phyloP scores from a whole-genome alignment of 2,329 filamentous ascomycete genomes.

The Talaromyces rugulosus region DNA sequence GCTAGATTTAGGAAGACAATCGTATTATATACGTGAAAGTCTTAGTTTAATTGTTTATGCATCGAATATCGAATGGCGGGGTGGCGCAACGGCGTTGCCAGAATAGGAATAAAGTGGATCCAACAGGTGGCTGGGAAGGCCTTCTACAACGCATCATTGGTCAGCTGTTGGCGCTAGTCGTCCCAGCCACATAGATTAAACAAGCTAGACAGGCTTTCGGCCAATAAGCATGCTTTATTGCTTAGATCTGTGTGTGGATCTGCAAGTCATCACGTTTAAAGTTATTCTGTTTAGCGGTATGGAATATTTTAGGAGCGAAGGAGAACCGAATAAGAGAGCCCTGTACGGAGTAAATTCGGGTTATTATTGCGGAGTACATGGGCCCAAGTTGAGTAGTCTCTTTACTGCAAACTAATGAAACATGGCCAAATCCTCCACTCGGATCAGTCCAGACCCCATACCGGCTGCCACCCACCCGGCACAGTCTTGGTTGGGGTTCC shows the following conservation, averaged over 20 bases:
- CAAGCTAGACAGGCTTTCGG: not conserved
- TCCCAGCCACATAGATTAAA: not conserved
- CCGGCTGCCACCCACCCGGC: constrained; percentile 65
- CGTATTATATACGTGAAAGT: not conserved
- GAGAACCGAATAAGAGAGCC: not conserved
- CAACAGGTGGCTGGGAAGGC: not conserved
- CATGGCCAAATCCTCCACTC: constrained; percentile 61
- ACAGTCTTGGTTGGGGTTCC: constrained; percentile 65
- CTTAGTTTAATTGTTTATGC: not conserved
- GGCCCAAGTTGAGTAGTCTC: too few relatives aligned
- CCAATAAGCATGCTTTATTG: not conserved
- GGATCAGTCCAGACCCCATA: constrained; percentile 63
- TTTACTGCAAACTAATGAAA: constrained; percentile 11
- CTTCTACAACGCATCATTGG: not conserved
- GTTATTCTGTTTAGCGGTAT: not conserved
- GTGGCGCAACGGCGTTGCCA: not conserved
- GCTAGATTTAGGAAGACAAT: not conserved
- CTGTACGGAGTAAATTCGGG: not conserved
- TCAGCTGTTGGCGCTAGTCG: not conserved
- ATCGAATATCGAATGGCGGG: not conserved
- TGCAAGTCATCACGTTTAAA: not conserved
- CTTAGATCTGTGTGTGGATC: not conserved
- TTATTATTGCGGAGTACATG: not conserved
- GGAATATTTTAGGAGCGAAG: not conserved
- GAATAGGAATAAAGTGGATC: not conserved